Evolutionary conservation across 2,329 filamentous ascomycete species (phyloP), one percentile per base, ranked within the genome.

Genomic region (Monilinia fructigena): DNA sequence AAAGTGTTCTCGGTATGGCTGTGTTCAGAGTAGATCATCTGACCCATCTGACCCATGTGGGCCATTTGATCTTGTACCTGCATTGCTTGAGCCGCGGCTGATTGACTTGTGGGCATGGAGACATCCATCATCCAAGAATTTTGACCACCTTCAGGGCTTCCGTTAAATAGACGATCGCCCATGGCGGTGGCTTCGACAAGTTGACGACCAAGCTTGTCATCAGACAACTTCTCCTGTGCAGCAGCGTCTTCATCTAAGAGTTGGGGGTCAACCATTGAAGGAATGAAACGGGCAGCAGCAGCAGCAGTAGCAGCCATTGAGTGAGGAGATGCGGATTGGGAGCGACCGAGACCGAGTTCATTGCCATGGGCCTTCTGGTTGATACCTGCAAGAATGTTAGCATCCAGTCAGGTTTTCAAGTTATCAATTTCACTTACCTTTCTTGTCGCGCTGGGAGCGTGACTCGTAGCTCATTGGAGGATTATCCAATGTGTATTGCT

Each of bases 401-500:
- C n/a, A 53, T 26, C 5, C 23, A 40, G 35, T n/a, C 42, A 28
- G n/a, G 45, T 23, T 16, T 26, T 16, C n/a, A 35, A 53, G 8
- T 18, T 35, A 53, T 42, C 23, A 50, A 6, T 69, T 71, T 55
- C 66, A 56, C 77, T 68, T 71, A 81, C 80, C 73, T 74, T 80
- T 79, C 45, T 72, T 77, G 35, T 78, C 76, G n/a, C 75, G 72
- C 10, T 73, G 72, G 14, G 74, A 68, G 16, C 76, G 75, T 55
- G 74, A 75, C 52, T 84, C 83, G 55, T 84, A 84, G 73, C 77
- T 80, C 20, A 80, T 72, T 1, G 84, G 82, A 1, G 83, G 82
- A 62, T 86, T 83, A 28, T 87, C 85, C 4, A 86, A 74, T 2
- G 83, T 83, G 72, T 83, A 86, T 54, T 86, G 84, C 56, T 87